Evolutionary conservation across 306 rosid species (phyloP), one percentile per base, ranked within the genome.

Genomic region (Chamaecrista fasciculata): DNA sequence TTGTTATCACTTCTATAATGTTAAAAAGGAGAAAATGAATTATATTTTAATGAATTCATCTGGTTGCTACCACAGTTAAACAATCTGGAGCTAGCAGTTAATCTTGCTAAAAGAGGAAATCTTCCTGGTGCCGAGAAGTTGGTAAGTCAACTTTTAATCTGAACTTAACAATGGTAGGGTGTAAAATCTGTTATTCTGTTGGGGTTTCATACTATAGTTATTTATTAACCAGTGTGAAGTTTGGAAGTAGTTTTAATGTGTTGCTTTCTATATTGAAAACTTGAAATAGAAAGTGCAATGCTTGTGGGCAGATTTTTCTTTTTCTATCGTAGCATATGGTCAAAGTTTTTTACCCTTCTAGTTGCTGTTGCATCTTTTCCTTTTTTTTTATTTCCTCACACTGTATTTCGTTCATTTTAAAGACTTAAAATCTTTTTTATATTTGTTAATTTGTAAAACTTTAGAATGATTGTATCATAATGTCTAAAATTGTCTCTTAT

Each of bases 71-170:
- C 34, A 6, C 88, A 95, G 99, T 87, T 95, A 76, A 95, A 91
- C 84, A 95, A 95, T 85, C 81, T 95, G 85, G 99, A 95, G 91
- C 90, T 95, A 48, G 99, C 99, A 18, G 99, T 95, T 73, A 95
- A 86, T 82, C 97, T 95, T 69, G 99, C 99, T 67, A 91, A 95
- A 86, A 84, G 99, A 81, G 99, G 99, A 85, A 91, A 95, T 70
- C 97, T 95, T 78, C 99, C 99, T 20, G 99, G 99, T 73, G 99
- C 99, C 9, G 99, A 95, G 82, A 87, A 95, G 79, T 86, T 95
- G 89, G 99, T 91, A 80, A 49, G 82, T 60, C 58, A 63, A 55
- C 46, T 71, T 15, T 59, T 62, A n/a, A n/a, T n/a, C n/a, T n/a
- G n/a, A n/a, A n/a, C n/a, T n/a, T n/a, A n/a, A n/a, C n/a, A n/a